These are phyloP conservation scores for Globisporangium viniferum DNA, from an alignment of 352 stramenopile genomes.

Conservation along the genomic window DNA sequence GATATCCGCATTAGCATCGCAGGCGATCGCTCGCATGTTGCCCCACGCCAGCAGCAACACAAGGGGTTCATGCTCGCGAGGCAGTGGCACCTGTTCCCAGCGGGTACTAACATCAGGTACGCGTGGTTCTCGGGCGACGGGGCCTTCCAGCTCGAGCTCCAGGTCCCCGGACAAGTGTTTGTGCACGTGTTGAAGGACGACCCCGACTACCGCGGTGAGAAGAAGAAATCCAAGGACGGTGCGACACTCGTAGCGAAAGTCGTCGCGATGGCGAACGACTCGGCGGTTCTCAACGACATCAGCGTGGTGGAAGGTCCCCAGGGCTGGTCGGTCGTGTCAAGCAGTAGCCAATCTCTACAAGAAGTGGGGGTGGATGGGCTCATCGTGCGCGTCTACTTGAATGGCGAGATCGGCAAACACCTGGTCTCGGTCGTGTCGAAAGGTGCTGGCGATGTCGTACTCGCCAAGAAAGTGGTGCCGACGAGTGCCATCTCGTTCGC, in stretches of 20 bases:
- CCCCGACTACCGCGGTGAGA: conserved; percentile 1
- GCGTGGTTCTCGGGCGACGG: background rate
- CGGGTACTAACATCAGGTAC: background rate
- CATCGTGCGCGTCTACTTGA: conserved; percentile 6
- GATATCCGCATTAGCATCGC: background rate
- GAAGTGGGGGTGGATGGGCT: background rate
- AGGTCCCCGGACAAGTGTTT: conserved; percentile 1
- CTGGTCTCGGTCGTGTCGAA: conserved; percentile 3
- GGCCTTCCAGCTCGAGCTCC: background rate
- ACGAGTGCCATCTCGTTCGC: background rate
- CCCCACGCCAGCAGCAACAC: background rate
- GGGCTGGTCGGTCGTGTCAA: conserved; percentile 1
- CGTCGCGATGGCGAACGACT: conserved; percentile 6
- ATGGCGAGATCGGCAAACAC: background rate
- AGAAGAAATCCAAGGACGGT: background rate
- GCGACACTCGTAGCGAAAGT: conserved; percentile 1
- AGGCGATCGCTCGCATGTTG: background rate
- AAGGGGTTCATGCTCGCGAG: conserved; percentile 1
- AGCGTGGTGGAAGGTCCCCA: background rate
- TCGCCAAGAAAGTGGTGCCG: conserved; percentile 3
- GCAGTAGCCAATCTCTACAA: background rate
- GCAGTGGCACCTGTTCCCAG: conserved; percentile 6
- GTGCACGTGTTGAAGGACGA: conserved; percentile 5
- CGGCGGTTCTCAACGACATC: conserved; percentile 1
- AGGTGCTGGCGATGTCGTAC: conserved; percentile 4